phyloP scores from a whole-genome alignment of 306 rosid species.

The Dryas alaskensis region DNA sequence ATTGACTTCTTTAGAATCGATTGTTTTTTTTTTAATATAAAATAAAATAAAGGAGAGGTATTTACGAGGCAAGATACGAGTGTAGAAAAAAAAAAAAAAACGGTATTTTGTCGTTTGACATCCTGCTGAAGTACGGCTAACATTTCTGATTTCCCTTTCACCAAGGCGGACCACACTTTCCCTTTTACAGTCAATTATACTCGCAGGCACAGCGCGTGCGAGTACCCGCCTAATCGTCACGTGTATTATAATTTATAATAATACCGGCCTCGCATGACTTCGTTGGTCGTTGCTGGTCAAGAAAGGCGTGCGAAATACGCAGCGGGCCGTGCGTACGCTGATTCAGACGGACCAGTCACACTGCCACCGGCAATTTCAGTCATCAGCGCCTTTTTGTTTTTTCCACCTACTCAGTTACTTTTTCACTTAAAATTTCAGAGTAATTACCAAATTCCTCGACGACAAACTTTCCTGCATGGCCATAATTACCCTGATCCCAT shows the following conservation, averaged over 20 bases:
- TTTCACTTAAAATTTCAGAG: not conserved
- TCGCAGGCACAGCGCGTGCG: not conserved
- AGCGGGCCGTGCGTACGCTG: not conserved
- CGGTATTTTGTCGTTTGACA: too few relatives aligned
- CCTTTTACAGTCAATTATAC: not conserved
- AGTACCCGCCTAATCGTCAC: not conserved
- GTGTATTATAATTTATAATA: not conserved
- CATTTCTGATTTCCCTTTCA: too few relatives aligned
- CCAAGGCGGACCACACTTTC: not conserved
- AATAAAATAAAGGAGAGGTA: too few relatives aligned
- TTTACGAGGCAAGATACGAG: too few relatives aligned
- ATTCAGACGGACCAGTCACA: not conserved
- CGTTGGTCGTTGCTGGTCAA: constrained; percentile 10
- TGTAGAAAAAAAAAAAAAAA: too few relatives aligned
- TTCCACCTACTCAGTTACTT: not conserved
- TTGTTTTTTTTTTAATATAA: too few relatives aligned
- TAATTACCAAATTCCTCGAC: not conserved
- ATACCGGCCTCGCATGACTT: not conserved
- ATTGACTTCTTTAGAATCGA: too few relatives aligned
- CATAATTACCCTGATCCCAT: not conserved
- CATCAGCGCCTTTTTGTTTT: not conserved
- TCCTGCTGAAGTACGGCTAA: too few relatives aligned
- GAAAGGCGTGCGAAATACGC: not conserved
- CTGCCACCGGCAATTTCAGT: not conserved
- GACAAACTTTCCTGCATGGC: not conserved